phyloP scores from a whole-genome alignment of 2,329 filamentous ascomycete genomes.

The Colletotrichum endophyticum region DNA sequence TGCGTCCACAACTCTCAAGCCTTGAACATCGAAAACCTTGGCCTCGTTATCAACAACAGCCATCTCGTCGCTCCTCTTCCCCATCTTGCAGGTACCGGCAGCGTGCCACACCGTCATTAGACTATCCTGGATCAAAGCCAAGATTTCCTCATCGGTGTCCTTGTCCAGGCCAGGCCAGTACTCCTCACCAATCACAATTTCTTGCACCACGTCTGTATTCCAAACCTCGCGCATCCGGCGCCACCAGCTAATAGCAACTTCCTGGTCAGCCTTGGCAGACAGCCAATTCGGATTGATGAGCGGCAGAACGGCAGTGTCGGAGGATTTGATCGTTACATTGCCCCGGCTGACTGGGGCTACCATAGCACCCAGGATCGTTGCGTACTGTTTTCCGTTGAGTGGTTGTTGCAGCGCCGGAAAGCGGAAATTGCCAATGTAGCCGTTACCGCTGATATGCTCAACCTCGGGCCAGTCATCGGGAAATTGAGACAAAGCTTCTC shows the following conservation, averaged over 20 bases:
- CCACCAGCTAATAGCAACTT: slow-evolving; percentile 46
- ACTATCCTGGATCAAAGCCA: slow-evolving; percentile 36
- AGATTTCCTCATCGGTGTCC: slow-evolving; percentile 42
- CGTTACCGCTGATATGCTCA: slow-evolving; percentile 6
- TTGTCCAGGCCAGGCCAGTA: slow-evolving; percentile 40
- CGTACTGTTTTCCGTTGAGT: slow-evolving; percentile 22
- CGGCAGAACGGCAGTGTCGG: slow-evolving; percentile 40
- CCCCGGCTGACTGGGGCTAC: slow-evolving; percentile 47
- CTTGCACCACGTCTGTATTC: slow-evolving; percentile 27
- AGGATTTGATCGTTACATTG: slow-evolving; percentile 43
- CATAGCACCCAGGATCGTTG: slow-evolving; percentile 28
- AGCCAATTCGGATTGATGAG: slow-evolving; percentile 53
- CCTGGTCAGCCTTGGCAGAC: slow-evolving; percentile 42
- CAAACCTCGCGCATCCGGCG: slow-evolving; percentile 45
- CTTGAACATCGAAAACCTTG: slow-evolving; percentile 31
- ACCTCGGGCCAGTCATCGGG: not conserved
- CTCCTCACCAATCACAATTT: slow-evolving; percentile 36
- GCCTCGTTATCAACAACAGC: slow-evolving; percentile 34
- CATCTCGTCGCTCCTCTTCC: slow-evolving; percentile 33
- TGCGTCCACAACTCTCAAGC: slow-evolving; percentile 35
- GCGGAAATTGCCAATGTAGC: slow-evolving; percentile 21
- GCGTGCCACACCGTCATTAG: slow-evolving; percentile 59
- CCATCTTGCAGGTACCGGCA: slow-evolving; percentile 59
- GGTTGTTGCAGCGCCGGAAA: not conserved
- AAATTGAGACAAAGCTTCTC: not conserved